Base-by-base conservation (phyloP, 495 filamentous ascomycete species). In the Penicillium flavigenum region DNA sequence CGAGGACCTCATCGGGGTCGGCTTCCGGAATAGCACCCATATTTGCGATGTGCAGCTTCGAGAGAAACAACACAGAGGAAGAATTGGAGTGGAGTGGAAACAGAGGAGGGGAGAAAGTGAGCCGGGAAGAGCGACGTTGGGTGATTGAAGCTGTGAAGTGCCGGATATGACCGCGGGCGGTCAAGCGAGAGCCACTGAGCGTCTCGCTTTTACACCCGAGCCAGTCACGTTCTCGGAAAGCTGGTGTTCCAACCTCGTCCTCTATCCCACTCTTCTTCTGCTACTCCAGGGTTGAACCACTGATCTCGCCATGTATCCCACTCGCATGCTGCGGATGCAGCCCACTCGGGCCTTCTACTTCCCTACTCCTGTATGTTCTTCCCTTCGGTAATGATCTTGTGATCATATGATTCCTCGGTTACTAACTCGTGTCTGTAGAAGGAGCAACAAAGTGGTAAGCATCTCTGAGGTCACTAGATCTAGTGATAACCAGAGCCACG, bases 1-100 rank as follows among this genome's bases (percentile, higher is more conserved):
- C 77, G 51, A 89, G 85, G 74, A 88, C 88, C 71, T 96, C 89
- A 60, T 86, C 86, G 62, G 91, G 89, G 81, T 97, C 94, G 67
- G 86, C 89, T 91, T 97, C 69, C 64, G 75, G 76, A 73, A 80
- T 78, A 51, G 70, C 72, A 77, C 75, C 73, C 77, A 80, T 80
- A 69, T 74, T 78, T 69, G 57, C 63, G 62, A 64, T 55, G 57
- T 60, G 62, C 63, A 67, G 60, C 51, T 70, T 69, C 63, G 43
- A 44, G 46, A 51, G 60, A 62, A 63, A 55, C 50, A 57, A 63
- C 56, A 58, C 59, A 57, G 39, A 59, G 32, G 26, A 60, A 57
- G 34, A 52, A 64, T 61, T 46, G 62, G 45, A 59, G 44, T 44
- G 57, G 58, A 49, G 55, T 49, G 58, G 34, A 53, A 50, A 49